Base-by-base conservation (phyloP, 805 yeast species). In the Wickerhamomyces subpelliculosus region DNA sequence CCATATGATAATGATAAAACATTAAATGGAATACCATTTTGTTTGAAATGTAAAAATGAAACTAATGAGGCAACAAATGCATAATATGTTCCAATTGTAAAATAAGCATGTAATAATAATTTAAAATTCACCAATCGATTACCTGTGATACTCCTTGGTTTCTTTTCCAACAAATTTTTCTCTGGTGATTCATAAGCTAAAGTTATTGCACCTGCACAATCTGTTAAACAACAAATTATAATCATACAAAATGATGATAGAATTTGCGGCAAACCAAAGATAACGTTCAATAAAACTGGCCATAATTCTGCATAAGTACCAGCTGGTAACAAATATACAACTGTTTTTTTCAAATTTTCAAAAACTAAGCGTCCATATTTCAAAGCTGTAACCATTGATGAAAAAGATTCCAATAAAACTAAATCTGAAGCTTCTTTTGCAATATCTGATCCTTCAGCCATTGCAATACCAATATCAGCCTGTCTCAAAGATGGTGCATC, bases 401-500 rank as follows among this genome's bases (percentile, higher is more conserved):
- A 40, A 36, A 52, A 52, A 7, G 49, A 44, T n/a, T 51, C 54
- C 33, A 49, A 27, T 29, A 51, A 37, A 18, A 51, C 47, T 32
- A 51, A 32, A 35, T 51, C 55, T 16, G 52, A 43, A 11, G 55
- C 52, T 33, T 51, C 55, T 34, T 51, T 51, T 3, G 55, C 55
- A 39, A 51, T 45, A 25, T 51, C 55, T 17, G 55, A 48, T 8
- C 51, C 55, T 22, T 48, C 51, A n/a, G 69, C 69, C 72, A 84
- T 82, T 5, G 88, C 81, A 49, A 84, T 81, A 43, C 94, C 94
- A 48, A 84, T 80, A 57, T 84, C 90, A 5, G 94, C 93, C 52
- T 84, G 70, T 56, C 81, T 83, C 48, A 84, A 67, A 6, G 94
- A 89, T 5, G 94, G 94, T 0, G 94, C 93, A 63, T 84, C 94